Base-by-base conservation (phyloP, 116 monocot species). In the Dioscorea cayenensis region DNA sequence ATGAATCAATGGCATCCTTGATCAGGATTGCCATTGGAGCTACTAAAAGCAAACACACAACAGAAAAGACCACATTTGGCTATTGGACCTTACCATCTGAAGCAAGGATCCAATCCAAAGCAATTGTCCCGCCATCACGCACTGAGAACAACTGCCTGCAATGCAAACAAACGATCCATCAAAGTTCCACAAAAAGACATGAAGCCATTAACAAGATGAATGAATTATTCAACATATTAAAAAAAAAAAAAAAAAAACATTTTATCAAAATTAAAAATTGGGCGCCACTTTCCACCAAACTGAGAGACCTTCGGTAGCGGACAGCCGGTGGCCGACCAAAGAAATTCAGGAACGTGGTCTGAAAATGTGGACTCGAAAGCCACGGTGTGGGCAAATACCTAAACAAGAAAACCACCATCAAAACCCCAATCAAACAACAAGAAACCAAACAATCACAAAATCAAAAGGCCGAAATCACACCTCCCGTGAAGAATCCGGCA, bases 301-400 rank as follows among this genome's bases (percentile, higher is more conserved):
- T 43, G 43, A 12, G n/a, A 60, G n/a, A 91, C 96, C 96, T 92
- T 65, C 78, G 84, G 72, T 96, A 96, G 16, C 58, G 78, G 60
- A 92, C 78, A 13, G 55, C 63, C 21, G 92, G 92, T 23, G 96
- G 88, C 52, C 84, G 79, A 60, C 96, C 96, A 14, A 85, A 92
- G 66, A 95, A 87, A 65, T 79, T 87, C 49, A 96, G 65, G 63
- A 96, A 96, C 11, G 77, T 51, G 0, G 90, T 96, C 88, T 96
- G 96, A 2, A 92, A 70, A 79, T 96, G 96, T 2, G 96, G 96
- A 65, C 86, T 90, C 63, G 96, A 74, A n/a, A 92, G 82, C 96
- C 96, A 96, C 18, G 84, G 92, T 71, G 96, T 89, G 23, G 79
- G 80, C 81, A 84, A 69, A 29, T 95, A 95, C 87, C 95, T 95